Base-by-base conservation (phyloP, 2,329 filamentous ascomycete species). In the Penicillium sp. region DNA sequence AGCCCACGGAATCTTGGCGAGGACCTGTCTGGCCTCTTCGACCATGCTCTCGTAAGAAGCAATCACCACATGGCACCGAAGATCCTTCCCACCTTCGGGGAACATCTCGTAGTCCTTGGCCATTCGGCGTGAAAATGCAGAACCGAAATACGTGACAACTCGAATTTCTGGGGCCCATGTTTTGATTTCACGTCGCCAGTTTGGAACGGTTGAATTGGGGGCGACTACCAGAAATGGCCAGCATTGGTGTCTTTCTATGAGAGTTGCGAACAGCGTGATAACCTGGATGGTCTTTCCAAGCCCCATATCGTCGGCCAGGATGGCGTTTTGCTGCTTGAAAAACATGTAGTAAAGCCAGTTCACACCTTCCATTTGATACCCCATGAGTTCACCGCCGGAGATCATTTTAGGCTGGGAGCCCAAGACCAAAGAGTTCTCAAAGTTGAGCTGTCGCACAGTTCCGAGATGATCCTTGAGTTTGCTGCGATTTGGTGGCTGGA, bases 271-370 rank as follows among this genome's bases (percentile, higher is more conserved):
- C 47, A 95, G 79, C 2, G 83, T 80, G 45, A 97, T 86, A 36
- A 96, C 82, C 62, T 98, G 93, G 20, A 98, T 87, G 0, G 93
- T 98, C 71, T 98, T 98, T 20, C 93, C 93, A 2, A 98, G 78
- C 27, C 93, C 93, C 93, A 98, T 98, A 61, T 98, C 93, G 59
- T 98, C 93, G 0, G 93, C 93, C 5, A 97, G 77, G 43, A 97
- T 91, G 18, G 89, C 86, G 57, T 93, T 97, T 58, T 86, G 83
- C 52, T 83, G 76, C 35, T 79, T 75, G 56, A 89, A 86, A 74
- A 87, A 97, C 59, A 93, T 93, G 62, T 86, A 90, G 43, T 95
- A 83, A 2, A 98, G 78, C 90, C 93, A 98, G 57, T 97, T 96
- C 36, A 96, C 73, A 14, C 93, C 93, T 43, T 96, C 87, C 30